Evolutionary conservation across 129 eudicot genomes (phyloP), one percentile per base, ranked within the genome.

Genomic region (Pulicaria dysenterica): DNA sequence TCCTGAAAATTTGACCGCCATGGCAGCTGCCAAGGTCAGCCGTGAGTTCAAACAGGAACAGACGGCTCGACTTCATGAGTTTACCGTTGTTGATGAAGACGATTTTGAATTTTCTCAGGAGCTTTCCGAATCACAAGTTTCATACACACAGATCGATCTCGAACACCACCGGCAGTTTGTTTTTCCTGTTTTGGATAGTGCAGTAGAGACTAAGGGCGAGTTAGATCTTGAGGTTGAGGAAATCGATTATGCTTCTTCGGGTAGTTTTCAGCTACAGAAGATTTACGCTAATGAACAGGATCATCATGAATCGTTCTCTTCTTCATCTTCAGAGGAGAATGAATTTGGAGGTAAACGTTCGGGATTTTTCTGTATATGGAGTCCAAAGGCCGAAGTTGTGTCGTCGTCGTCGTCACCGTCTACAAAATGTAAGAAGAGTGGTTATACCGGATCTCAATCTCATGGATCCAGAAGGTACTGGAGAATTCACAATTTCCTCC

Each of bases 281-380:
- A 54, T 76, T 13, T 78, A 81, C 2, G 6, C 54, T 8, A 75
- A 79, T 24, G 2, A 24, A 24, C 31, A 24, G 31, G 31, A 24
- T 24, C 31, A 24, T 24, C 31, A 24, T 15, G 82, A 80, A 63
- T 45, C 0, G 82, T 78, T 77, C 12, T 88, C 88, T 3, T 83
- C 77, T 0, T 83, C 95, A 0, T 85, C 86, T 8, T 81, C 88
- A 36, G 91, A 83, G n/a, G 82, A 67, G 7, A 89, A 79, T 5
- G 91, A 86, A 4, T 6, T 76, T 58, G 96, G 86, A 65, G 34
- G 69, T 7, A 6, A 75, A 59, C 78, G 83, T 10, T 40, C 84
- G 2, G 85, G 89, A 24, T 54, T 81, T 3, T 85, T 81, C 77
- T 89, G 96, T 64, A 82, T 89, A 3, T 83, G 87, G 83, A 71